These are phyloP conservation scores for Rutstroemia sydowiana DNA, from an alignment of 2,329 filamentous ascomycete species.

Conservation along the genomic window DNA sequence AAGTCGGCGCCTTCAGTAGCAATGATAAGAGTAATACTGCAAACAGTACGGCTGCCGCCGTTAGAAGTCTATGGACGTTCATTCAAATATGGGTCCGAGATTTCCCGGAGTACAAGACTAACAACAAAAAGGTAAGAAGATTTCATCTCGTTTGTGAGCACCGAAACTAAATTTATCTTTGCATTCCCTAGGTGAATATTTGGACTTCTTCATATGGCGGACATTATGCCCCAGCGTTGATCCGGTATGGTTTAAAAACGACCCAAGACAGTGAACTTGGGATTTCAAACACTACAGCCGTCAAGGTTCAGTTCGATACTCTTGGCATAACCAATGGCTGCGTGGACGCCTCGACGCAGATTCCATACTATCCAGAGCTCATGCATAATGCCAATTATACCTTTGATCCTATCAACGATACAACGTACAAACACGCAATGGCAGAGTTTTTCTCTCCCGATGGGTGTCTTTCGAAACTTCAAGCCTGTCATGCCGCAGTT, in stretches of 20 bases:
- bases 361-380: constrained; percentile 17
- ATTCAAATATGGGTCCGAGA: neutral
- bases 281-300: too few relatives aligned
- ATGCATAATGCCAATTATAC: constrained; percentile 13
- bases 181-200: neutral
- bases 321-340: constrained; percentile 63
- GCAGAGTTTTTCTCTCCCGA: neutral
- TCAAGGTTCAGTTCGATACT: too few relatives aligned
- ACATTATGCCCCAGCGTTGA: neutral
- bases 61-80: neutral
- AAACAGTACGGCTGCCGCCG: neutral
- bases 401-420: neutral
- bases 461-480: neutral
- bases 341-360: constrained; percentile 53
- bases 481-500: neutral
- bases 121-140: neutral
- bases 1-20: neutral
- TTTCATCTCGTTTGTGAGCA: neutral
- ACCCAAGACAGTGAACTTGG: too few relatives aligned
- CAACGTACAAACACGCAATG: neutral
- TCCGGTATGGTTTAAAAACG: neutral
- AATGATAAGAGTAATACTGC: neutral
- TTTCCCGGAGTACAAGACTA: neutral
- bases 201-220: constrained; percentile 2
- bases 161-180: neutral